Percentiles rank a stretch among this genome's conserved stretches.
Conservation (phyloP, 176 grass and related monocot genomes). For the Triticum urartu region DNA sequence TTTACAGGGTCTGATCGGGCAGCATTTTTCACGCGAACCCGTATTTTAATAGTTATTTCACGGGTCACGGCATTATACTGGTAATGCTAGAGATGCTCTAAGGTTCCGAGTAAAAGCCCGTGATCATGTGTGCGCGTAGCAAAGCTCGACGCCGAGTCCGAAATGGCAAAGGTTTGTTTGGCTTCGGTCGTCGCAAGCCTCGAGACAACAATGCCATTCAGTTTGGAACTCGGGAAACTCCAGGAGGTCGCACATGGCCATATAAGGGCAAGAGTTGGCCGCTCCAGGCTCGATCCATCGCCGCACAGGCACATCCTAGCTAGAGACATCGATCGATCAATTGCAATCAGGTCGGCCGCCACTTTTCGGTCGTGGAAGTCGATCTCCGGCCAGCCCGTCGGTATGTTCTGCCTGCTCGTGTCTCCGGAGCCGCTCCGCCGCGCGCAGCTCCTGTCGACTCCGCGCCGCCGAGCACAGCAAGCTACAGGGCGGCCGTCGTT, state of each 20-base stretch:
- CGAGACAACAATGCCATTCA: too few species aligned
- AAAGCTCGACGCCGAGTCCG: background rate
- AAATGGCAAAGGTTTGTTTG: background rate
- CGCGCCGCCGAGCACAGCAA: background rate
- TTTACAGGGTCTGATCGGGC: too few species aligned
- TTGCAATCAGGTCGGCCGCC: background rate
- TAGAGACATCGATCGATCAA: background rate
- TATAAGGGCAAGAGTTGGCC: background rate
- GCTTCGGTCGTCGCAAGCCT: too few species aligned
- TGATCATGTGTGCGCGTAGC: too few species aligned
- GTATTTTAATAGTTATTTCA: too few species aligned
- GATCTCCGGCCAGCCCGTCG: background rate
- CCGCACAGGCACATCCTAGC: background rate
- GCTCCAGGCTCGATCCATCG: background rate
- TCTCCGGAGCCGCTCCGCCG: conserved; percentile 1
- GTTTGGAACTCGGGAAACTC: background rate
- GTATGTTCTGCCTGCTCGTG: conserved; percentile 4
- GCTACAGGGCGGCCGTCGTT: background rate
- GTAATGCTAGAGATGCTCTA: too few species aligned
- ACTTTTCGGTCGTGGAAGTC: background rate
- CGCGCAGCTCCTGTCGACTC: background rate
- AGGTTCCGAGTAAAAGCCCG: too few species aligned
- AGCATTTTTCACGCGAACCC: too few species aligned
- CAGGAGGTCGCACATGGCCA: background rate
- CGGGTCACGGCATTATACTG: too few species aligned